Conservation (phyloP, 208 protist species). For the Novymonas esmeraldas region DNA sequence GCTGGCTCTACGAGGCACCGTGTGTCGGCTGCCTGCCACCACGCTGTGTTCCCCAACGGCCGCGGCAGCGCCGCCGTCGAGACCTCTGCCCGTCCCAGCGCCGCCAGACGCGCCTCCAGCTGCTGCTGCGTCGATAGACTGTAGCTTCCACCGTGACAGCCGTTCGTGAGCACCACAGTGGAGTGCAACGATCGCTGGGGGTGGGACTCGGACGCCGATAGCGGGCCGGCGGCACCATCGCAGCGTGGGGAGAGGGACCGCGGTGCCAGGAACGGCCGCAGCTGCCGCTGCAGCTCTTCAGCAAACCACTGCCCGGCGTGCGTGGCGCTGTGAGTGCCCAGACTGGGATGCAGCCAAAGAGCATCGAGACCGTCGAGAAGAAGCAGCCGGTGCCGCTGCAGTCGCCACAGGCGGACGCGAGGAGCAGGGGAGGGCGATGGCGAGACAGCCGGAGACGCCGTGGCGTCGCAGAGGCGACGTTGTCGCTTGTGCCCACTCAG, state of each 20-base stretch:
- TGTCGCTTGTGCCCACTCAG: not conserved
- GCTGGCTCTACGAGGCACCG: constrained; percentile 30
- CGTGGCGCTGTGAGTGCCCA: constrained; percentile 26
- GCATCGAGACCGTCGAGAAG: constrained; percentile 22
- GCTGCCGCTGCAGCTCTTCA: constrained; percentile 37
- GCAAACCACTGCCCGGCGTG: constrained; percentile 43
- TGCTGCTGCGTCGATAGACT: constrained; percentile 5
- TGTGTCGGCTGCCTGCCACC: constrained; percentile 13
- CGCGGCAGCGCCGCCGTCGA: constrained; percentile 10
- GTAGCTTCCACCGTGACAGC: constrained; percentile 15
- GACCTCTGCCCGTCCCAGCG: not conserved
- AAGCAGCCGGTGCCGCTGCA: constrained; percentile 29
- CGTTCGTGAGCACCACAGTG: constrained; percentile 23
- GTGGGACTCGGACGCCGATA: too few species aligned
- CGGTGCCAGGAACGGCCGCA: constrained; percentile 34
- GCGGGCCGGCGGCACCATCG: too few species aligned
- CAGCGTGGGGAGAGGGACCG: not conserved
- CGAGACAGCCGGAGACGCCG: too few species aligned
- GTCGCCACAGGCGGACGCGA: not conserved
- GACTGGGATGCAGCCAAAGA: constrained; percentile 28
- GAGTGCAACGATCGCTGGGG: constrained; percentile 1
- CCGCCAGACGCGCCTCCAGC: not conserved
- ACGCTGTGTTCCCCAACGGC: constrained; percentile 17
- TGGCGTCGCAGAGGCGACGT: not conserved
- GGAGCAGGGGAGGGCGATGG: too few species aligned